Base-by-base conservation (phyloP, 208 protist species). In the Novymonas esmeraldas region DNA sequence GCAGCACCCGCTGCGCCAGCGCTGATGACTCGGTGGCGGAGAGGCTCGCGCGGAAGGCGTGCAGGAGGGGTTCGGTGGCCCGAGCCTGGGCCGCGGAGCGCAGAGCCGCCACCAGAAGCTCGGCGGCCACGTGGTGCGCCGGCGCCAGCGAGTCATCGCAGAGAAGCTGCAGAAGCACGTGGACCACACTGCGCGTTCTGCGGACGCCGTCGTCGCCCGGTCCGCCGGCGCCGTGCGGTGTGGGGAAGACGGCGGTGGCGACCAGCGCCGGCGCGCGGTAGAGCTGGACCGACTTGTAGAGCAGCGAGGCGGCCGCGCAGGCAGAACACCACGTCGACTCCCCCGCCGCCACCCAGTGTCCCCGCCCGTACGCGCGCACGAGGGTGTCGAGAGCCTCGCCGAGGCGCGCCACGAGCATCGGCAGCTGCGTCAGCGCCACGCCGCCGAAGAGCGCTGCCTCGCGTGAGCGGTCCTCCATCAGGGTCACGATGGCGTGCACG, bases 31-130 rank as follows among this genome's bases (percentile, higher is more conserved):
- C 63, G 18, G 22, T 34, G 4, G 16, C 9, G 6, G 63, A 50
- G 6, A 73, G 52, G n/a, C 52, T 41, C 3, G 60, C 69, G 6
- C 73, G 66, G n/a, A 79, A 18, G 3, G 39, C 44, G 7, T 64
- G 45, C 6, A 73, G 42, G 22, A 46, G 10, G 29, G 9, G 29
- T n/a, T 61, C 33, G 3, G 45, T 24, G 48, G 33, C 22, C 13
- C 49, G 58, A 0, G 64, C 39, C 39, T 63, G 44, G 2, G 70
- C 61, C 3, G 33, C 24, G 0, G 62, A 36, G 36, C 60, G 73
- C 65, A 79, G 10, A 6, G 55, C 33, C 2, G 66, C 51, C 10
- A 61, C 64, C 0, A 79, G 45, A 11, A 79, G 66, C 66, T 79
- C 66, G 4, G 73, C 50, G 31, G 52, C 42, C 0, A 29, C 45